Evolutionary conservation across 139 green algal genomes (phyloP).

Genomic region (Auxenochlorella pyrenoidosa): DNA sequence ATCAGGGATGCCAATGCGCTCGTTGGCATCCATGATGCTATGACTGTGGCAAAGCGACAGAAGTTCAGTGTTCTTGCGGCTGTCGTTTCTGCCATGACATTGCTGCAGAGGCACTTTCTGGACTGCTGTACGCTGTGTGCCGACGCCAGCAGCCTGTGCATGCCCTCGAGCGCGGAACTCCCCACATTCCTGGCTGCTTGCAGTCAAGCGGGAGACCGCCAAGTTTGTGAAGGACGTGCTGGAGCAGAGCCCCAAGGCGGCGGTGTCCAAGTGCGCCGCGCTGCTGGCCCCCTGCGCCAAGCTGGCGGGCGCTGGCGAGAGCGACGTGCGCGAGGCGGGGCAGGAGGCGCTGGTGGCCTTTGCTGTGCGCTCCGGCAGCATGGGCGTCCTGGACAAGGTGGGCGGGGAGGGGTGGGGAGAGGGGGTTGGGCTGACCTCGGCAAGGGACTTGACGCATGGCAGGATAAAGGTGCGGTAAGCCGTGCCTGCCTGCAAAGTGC

Average conservation of each 20-base stretch:
- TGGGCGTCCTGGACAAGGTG: conserved; percentile 53
- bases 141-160: no score
- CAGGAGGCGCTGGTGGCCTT: conserved; percentile 74
- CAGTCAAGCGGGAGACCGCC: conserved; percentile 66
- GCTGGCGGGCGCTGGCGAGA: conserved; percentile 73
- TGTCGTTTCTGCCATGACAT: no score
- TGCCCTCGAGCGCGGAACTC: neutral
- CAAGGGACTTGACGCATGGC: no score
- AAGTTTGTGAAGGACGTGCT: conserved; percentile 64
- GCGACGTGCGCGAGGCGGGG: conserved; percentile 77
- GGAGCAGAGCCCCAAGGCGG: conserved; percentile 30
- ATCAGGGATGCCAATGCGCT: neutral
- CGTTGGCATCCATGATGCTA: neutral
- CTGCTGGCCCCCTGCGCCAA: conserved; percentile 74
- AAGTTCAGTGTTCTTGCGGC: neutral
- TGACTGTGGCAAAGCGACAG: neutral
- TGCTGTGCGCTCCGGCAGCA: conserved; percentile 64
- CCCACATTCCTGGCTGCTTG: neutral
- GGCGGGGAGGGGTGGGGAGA: neutral
- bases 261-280: conserved; percentile 30
- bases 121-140: no score
- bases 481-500: no score
- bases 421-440: neutral
- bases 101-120: neutral
- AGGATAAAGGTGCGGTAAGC: no score